These are phyloP conservation scores for Epichloe gansuensis DNA, from an alignment of 2,329 filamentous ascomycete species.

Conservation along the genomic window DNA sequence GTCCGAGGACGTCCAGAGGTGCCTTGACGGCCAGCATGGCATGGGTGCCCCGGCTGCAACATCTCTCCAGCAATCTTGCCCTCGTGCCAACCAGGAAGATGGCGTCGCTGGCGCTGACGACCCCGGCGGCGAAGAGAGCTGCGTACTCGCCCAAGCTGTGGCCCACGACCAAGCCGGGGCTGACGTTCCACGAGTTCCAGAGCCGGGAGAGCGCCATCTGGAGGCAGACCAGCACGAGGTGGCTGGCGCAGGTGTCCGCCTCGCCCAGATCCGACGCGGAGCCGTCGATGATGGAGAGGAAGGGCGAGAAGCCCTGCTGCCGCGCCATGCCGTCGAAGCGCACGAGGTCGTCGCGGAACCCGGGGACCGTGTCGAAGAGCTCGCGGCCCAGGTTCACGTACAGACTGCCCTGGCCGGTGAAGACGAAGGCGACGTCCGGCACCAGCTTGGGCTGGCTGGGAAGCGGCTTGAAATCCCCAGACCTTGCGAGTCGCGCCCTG, in stretches of 20 bases:
- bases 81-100: constrained; percentile 60
- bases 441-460: not conserved
- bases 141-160: constrained; percentile 65
- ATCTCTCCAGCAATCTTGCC: constrained; percentile 50
- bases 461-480: not conserved
- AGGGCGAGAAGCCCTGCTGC: constrained; percentile 24
- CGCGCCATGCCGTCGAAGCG: constrained; percentile 20
- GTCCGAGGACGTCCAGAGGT: constrained; percentile 28
- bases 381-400: constrained; percentile 20
- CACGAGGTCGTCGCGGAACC: constrained; percentile 22
- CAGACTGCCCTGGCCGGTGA: constrained; percentile 33
- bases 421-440: constrained; percentile 25
- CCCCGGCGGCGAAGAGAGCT: constrained; percentile 57
- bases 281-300: constrained; percentile 31
- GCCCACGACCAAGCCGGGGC: constrained; percentile 42
- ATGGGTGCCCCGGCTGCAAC: constrained; percentile 55
- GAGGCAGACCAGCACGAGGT: constrained; percentile 26
- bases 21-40: constrained; percentile 40
- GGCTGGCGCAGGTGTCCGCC: constrained; percentile 12
- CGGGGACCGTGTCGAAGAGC: constrained; percentile 18
- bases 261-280: constrained; percentile 14
- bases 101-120: constrained; percentile 58
- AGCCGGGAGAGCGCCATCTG: constrained; percentile 29
- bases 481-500: not conserved
- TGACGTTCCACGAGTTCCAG: constrained; percentile 35